These are phyloP conservation scores for Solanum sparsipilum DNA, from an alignment of 257 asterid species.

Conservation along the genomic window DNA sequence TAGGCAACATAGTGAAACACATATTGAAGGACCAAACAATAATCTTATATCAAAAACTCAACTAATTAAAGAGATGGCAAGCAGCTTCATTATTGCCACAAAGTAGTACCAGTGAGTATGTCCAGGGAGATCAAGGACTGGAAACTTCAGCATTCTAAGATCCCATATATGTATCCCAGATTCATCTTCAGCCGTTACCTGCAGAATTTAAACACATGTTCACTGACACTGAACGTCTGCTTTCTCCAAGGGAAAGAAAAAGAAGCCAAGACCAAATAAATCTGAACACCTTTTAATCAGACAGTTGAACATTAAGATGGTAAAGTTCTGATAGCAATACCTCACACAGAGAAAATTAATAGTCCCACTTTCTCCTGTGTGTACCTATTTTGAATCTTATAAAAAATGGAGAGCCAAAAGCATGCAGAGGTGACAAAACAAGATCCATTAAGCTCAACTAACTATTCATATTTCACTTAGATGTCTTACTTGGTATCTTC, in stretches of 20 bases:
- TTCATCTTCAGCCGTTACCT: slow-evolving; percentile 98
- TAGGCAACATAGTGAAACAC: not conserved
- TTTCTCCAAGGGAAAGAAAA: not conserved
- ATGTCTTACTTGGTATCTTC: not conserved
- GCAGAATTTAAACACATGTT: slow-evolving; percentile 10
- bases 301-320: not conserved
- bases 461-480: not conserved
- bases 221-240: not conserved
- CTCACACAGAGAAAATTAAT: not conserved
- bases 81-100: not conserved
- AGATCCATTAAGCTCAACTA: not conserved
- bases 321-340: not conserved
- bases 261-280: not conserved
- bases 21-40: not conserved
- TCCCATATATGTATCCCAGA: slow-evolving; percentile 93
- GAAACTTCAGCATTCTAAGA: slow-evolving; percentile 65
- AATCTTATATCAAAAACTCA: not conserved
- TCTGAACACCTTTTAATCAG: not conserved
- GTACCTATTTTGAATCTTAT: not conserved
- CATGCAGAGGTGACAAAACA: not conserved
- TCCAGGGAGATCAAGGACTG: slow-evolving; percentile 85
- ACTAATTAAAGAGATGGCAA: not conserved
- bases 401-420: not conserved
- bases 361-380: not conserved
- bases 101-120: slow-evolving; percentile 88